Conservation (phyloP, 2,329 filamentous ascomycete species). For the Thelonectria discophora region DNA sequence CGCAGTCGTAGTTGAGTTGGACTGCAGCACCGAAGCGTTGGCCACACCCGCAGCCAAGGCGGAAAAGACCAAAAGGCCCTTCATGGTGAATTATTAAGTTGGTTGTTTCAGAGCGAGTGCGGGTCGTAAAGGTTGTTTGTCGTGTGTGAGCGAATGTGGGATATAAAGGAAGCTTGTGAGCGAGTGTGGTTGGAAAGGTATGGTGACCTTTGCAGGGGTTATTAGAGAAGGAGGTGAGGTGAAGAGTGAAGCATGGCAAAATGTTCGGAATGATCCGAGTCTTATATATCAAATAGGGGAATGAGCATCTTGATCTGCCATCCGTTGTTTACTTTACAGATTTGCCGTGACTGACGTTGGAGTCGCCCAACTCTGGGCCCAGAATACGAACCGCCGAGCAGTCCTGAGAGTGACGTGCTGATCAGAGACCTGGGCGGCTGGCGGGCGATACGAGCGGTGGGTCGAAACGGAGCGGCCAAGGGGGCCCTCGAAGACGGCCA, state of each 20-base stretch:
- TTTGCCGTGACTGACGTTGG: background rate
- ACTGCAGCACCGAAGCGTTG: conserved; percentile 3
- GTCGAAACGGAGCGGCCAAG: background rate
- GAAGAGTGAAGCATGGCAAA: background rate
- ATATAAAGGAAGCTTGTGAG: no score
- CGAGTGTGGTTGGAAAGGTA: background rate
- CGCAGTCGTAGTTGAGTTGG: background rate
- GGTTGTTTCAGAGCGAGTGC: background rate
- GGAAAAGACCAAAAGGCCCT: conserved; percentile 21
- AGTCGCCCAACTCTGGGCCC: background rate
- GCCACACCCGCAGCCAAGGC: conserved; percentile 18
- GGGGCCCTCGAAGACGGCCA: background rate
- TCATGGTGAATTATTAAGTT: conserved; percentile 12
- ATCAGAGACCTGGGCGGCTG: background rate
- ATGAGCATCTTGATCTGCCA: background rate
- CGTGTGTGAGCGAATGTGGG: background rate
- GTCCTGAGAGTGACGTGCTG: background rate
- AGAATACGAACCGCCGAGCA: background rate
- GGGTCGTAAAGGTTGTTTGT: background rate
- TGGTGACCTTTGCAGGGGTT: background rate
- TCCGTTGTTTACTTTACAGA: background rate
- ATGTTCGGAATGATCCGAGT: background rate
- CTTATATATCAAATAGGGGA: background rate
- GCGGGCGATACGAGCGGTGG: conserved; percentile 1
- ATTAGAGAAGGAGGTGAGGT: background rate